phyloP scores from a whole-genome alignment of 2,329 filamentous ascomycete genomes.

The Microdochium nivale region DNA sequence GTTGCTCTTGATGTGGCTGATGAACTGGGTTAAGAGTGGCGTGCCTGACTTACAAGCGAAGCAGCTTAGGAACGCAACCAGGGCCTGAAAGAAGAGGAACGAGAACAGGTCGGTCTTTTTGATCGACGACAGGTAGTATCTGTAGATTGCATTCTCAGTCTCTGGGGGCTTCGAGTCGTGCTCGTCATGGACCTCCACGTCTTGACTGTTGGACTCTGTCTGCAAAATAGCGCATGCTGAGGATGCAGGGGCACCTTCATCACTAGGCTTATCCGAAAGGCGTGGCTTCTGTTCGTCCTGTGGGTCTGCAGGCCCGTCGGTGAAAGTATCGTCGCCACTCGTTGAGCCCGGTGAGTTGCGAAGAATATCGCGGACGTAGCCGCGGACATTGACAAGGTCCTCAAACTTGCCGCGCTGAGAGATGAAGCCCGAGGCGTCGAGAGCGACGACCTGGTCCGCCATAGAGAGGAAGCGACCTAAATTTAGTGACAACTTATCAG shows the following conservation, averaged over 20 bases:
- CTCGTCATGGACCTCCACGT: background rate
- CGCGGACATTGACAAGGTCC: slow-evolving; percentile 20
- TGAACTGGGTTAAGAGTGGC: too few species aligned
- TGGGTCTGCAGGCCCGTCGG: background rate
- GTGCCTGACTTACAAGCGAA: slow-evolving; percentile 3
- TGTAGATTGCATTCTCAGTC: background rate
- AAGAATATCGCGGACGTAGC: slow-evolving; percentile 13
- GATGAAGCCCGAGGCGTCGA: slow-evolving; percentile 26
- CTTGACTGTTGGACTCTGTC: slow-evolving; percentile 1
- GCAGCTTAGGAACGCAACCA: background rate
- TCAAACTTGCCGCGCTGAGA: slow-evolving; percentile 33
- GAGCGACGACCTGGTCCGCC: slow-evolving; percentile 30
- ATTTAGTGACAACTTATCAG: slow-evolving; percentile 33
- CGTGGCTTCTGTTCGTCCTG: background rate
- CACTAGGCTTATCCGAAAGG: background rate
- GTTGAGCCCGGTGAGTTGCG: slow-evolving; percentile 8
- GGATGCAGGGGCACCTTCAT: background rate
- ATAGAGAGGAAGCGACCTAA: slow-evolving; percentile 22
- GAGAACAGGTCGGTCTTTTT: background rate
- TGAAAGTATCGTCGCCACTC: background rate
- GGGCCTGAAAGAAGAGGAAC: background rate
- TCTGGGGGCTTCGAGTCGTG: background rate
- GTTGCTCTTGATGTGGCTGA: too few species aligned
- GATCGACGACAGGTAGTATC: background rate
- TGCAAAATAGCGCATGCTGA: background rate